Evolutionary conservation across 179 eudicot genomes (phyloP).

Genomic region (Drosera spatulata): DNA sequence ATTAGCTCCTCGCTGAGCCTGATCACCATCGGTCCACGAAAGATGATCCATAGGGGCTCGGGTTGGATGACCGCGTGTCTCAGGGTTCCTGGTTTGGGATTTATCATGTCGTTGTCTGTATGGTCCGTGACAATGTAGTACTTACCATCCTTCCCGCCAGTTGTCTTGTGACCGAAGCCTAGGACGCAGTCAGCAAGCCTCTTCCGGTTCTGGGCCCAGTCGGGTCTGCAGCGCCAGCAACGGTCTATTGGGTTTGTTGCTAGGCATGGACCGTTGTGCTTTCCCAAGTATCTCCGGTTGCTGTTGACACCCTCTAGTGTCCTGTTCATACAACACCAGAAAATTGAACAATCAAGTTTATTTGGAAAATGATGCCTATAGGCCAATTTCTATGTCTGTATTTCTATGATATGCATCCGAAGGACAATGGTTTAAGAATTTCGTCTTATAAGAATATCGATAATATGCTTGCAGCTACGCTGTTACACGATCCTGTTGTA

Average conservation of each 20-base stretch:
- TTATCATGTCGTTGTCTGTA: conserved; percentile 29
- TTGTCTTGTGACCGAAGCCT: conserved; percentile 32
- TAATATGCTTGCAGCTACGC: too few relatives aligned
- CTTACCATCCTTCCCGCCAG: conserved; percentile 33
- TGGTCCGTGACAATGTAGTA: conserved; percentile 26
- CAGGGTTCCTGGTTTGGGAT: conserved; percentile 45
- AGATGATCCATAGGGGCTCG: conserved; percentile 40
- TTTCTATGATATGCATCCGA: too few relatives aligned
- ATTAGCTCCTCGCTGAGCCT: conserved; percentile 37
- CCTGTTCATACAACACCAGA: conserved; percentile 1
- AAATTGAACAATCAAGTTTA: neutral
- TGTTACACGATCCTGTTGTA: too few relatives aligned
- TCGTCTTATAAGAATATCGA: too few relatives aligned
- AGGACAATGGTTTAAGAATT: too few relatives aligned
- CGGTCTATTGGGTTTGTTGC: conserved; percentile 35
- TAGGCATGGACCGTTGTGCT: conserved; percentile 17
- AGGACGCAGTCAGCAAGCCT: conserved; percentile 35
- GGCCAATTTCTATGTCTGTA: too few relatives aligned
- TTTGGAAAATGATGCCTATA: too few relatives aligned
- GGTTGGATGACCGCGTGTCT: conserved; percentile 36
- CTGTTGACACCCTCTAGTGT: conserved; percentile 11
- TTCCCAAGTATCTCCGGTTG: conserved; percentile 20
- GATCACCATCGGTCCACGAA: conserved; percentile 30
- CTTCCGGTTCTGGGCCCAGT: conserved; percentile 32
- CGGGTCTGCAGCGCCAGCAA: conserved; percentile 36